These are phyloP conservation scores for Herpetomonas muscarum DNA, from an alignment of 208 protist genomes.

Conservation along the genomic window DNA sequence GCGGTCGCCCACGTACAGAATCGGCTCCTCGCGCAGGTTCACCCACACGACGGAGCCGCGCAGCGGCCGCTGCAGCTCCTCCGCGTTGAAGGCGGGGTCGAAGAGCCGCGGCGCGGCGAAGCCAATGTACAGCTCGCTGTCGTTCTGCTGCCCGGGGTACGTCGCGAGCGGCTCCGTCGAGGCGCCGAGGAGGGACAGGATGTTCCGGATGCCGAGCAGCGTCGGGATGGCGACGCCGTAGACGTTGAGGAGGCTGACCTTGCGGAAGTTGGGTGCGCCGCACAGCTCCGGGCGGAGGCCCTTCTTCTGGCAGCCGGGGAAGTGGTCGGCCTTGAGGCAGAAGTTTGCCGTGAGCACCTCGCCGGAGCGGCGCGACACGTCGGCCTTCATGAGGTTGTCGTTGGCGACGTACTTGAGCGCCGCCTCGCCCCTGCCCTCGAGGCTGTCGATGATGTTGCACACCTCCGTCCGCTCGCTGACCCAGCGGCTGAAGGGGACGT, in stretches of 20 bases:
- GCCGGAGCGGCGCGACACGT: slow-evolving; percentile 62
- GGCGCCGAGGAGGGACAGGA: slow-evolving; percentile 83
- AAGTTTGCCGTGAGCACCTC: slow-evolving; percentile 87
- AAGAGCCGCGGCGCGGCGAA: slow-evolving; percentile 79
- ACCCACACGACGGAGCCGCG: slow-evolving; percentile 85
- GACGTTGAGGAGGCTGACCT: slow-evolving; percentile 79
- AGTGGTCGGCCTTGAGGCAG: slow-evolving; percentile 87
- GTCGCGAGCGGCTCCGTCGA: slow-evolving; percentile 55
- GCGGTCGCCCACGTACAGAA: slow-evolving; percentile 83
- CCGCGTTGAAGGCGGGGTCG: slow-evolving; percentile 61
- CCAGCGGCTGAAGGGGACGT: slow-evolving; percentile 65
- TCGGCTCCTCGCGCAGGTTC: slow-evolving; percentile 85
- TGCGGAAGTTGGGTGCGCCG: slow-evolving; percentile 86
- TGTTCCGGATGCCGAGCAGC: slow-evolving; percentile 74
- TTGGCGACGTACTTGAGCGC: slow-evolving; percentile 66
- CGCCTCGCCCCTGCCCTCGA: slow-evolving; percentile 58
- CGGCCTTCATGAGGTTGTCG: slow-evolving; percentile 68
- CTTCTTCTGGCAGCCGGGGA: slow-evolving; percentile 87
- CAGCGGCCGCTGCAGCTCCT: slow-evolving; percentile 61
- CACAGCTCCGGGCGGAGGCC: slow-evolving; percentile 74
- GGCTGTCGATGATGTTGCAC: slow-evolving; percentile 69
- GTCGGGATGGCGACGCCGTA: slow-evolving; percentile 87
- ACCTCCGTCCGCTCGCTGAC: slow-evolving; percentile 57
- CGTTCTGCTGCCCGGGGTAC: slow-evolving; percentile 75
- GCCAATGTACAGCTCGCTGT: slow-evolving; percentile 69